Evolutionary conservation across 1,284 basidiomycete species (phyloP).

Genomic region (Ceratobasidium sp.): DNA sequence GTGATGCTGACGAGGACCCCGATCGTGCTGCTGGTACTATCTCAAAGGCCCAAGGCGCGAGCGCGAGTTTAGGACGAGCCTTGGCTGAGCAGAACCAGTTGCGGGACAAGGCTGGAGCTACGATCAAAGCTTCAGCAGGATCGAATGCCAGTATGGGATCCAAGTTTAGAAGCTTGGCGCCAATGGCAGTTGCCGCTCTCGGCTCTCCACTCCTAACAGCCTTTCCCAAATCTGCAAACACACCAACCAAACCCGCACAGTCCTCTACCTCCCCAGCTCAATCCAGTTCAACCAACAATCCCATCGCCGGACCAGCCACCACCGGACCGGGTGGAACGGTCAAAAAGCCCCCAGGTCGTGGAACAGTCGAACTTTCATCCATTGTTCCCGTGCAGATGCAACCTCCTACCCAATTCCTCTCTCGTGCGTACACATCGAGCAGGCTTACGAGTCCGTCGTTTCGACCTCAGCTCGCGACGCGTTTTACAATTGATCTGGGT

Average conservation of each 20-base stretch:
- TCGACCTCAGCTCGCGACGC: slow-evolving; percentile 60
- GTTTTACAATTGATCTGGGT: slow-evolving; percentile 55
- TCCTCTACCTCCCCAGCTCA: slow-evolving; percentile 45
- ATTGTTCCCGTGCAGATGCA: slow-evolving; percentile 87
- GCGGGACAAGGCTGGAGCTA: slow-evolving; percentile 7
- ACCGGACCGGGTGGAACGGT: slow-evolving; percentile 49
- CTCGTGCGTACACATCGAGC: slow-evolving; percentile 58
- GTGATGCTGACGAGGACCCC: slow-evolving; percentile 7
- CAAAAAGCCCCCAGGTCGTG: slow-evolving; percentile 51
- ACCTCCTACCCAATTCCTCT: slow-evolving; percentile 79
- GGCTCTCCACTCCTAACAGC: slow-evolving; percentile 36
- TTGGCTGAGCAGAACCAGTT: slow-evolving; percentile 22
- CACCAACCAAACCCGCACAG: neutral
- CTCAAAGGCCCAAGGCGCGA: slow-evolving; percentile 3
- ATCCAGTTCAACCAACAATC: slow-evolving; percentile 46
- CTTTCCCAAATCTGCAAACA: slow-evolving; percentile 19
- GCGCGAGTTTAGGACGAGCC: slow-evolving; percentile 14
- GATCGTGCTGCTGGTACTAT: neutral
- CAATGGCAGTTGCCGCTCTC: slow-evolving; percentile 39
- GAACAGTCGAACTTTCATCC: slow-evolving; percentile 87
- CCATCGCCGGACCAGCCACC: slow-evolving; percentile 54
- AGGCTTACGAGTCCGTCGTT: slow-evolving; percentile 47
- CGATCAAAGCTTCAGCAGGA: neutral
- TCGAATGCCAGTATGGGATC: neutral
- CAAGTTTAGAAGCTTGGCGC: slow-evolving; percentile 28